Base-by-base conservation (phyloP, 202 grass and related monocot species). In the Saccharum hybrid region DNA sequence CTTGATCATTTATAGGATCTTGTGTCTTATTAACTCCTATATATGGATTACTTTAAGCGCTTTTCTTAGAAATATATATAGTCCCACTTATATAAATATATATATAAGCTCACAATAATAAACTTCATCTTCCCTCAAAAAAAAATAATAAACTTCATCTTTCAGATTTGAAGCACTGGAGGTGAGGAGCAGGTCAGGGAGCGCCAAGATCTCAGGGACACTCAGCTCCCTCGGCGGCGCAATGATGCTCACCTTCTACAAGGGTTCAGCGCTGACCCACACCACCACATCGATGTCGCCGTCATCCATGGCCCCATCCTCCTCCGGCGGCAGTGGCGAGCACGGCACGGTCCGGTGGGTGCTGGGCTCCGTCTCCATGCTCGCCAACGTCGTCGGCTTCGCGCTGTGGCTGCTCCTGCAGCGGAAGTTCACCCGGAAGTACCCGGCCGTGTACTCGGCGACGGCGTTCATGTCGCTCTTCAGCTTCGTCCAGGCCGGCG, bases 161-260 rank as follows among this genome's bases (percentile, higher is more conserved):
- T 59, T 60, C 75, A 95, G 93, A 86, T 70, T 82, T 68, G 93
- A 98, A 87, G 71, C 83, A 13, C 49, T 98, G 15, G 87, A 93
- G 42, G 19, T 90, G 74, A 93, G 76, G 85, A 91, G 80, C 66
- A 92, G 78, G 75, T 75, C 87, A 59, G 96, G 96, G 61, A 81
- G 85, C 2, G 74, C 91, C 69, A 98, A 98, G 85, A 78, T 93
- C 19, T 74, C 87, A 5, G 96, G 96, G 10, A 92, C 87, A 5
- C 10, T 91, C 1, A 21, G 93, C 11, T 94, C 91, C 12, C 74
- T 98, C 15, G 19, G 74, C 10, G 92, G 92, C 7, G 96, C 85
- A 68, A 86, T 91, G 76, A 75, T 93, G 69, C 82, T 98, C 14
- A 94, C 87, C 51, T 81, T 98, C 38, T 98, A 95, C 89, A 89